These are phyloP conservation scores for Gamarada debralockiae DNA, from an alignment of 495 filamentous ascomycete species.

Conservation along the genomic window DNA sequence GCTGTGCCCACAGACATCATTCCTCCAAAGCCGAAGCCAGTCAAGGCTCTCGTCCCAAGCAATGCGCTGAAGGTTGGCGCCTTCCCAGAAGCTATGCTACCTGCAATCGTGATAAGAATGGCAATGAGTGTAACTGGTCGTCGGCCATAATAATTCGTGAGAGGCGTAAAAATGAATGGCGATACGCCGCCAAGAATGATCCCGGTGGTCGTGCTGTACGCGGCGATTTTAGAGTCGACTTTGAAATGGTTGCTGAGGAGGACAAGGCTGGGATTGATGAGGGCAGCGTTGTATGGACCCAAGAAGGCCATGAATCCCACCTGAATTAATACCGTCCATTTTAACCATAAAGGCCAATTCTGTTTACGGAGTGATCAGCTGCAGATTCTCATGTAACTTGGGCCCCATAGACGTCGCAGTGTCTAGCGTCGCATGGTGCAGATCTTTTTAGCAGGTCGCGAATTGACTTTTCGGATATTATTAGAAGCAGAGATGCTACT, in stretches of 20 bases:
- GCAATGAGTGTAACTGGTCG: conserved; percentile 25
- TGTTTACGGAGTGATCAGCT: neutral
- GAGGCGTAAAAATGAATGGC: conserved; percentile 23
- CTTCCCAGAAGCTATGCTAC: conserved; percentile 22
- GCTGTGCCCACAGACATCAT: conserved; percentile 28
- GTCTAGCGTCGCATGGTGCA: too few relatives aligned
- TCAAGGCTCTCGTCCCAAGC: conserved; percentile 20
- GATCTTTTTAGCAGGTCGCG: too few relatives aligned
- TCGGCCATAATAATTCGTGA: conserved; percentile 23
- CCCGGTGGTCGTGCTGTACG: conserved; percentile 25
- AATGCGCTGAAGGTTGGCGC: conserved; percentile 18
- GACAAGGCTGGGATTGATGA: conserved; percentile 23
- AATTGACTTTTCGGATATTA: too few relatives aligned
- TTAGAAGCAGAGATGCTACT: neutral
- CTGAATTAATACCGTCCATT: conserved; percentile 28
- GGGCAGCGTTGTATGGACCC: conserved; percentile 24
- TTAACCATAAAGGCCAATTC: conserved; percentile 28
- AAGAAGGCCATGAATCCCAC: conserved; percentile 28
- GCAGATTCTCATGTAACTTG: neutral
- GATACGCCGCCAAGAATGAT: conserved; percentile 26
- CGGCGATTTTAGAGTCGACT: conserved; percentile 17
- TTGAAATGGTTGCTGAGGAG: conserved; percentile 19
- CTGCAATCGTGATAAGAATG: conserved; percentile 23
- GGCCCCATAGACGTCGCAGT: too few relatives aligned
- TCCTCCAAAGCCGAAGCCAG: conserved; percentile 25